phyloP scores from a whole-genome alignment of 129 eudicot genomes.

The Solidago caesia region DNA sequence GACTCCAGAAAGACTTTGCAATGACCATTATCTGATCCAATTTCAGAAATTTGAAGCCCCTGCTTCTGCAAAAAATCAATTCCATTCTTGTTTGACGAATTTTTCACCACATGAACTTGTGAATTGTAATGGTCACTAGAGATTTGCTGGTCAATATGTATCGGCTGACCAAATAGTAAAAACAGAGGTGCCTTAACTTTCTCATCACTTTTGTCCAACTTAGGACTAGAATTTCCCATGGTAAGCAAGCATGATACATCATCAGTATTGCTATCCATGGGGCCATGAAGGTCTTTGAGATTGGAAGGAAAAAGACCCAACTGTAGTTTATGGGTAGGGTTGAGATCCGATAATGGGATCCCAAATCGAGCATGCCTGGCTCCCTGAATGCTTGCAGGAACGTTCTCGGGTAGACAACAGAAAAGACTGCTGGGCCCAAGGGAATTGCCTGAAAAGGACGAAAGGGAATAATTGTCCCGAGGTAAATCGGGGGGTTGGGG shows the following conservation, averaged over 20 bases:
- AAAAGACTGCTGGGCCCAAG: conserved; percentile 63
- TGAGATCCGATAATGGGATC: conserved; percentile 69
- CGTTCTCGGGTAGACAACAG: conserved; percentile 26
- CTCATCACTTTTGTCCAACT: conserved; percentile 40
- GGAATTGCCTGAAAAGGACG: conserved; percentile 70
- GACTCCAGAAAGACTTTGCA: conserved; percentile 79
- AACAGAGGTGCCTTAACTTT: conserved; percentile 51
- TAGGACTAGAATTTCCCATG: conserved; percentile 57
- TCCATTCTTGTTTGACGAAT: conserved; percentile 23
- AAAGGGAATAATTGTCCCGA: conserved; percentile 41
- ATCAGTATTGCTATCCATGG: conserved; percentile 31
- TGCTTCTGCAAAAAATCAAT: conserved; percentile 16
- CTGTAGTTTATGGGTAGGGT: conserved; percentile 60
- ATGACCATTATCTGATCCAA: conserved; percentile 54
- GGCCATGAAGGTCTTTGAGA: conserved; percentile 35
- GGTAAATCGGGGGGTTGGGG: conserved; percentile 62
- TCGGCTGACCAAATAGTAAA: conserved; percentile 82
- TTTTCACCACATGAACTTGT: conserved; percentile 15
- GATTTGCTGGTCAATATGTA: conserved; percentile 72
- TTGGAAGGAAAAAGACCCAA: conserved; percentile 48
- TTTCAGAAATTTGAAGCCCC: conserved; percentile 30
- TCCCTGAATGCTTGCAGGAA: conserved; percentile 98
- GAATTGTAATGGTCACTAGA: conserved; percentile 30
- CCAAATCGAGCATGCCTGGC: conserved; percentile 99
- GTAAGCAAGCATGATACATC: conserved; percentile 64